phyloP scores from a whole-genome alignment of 2,329 filamentous ascomycete genomes.

The Cercospora sp. region DNA sequence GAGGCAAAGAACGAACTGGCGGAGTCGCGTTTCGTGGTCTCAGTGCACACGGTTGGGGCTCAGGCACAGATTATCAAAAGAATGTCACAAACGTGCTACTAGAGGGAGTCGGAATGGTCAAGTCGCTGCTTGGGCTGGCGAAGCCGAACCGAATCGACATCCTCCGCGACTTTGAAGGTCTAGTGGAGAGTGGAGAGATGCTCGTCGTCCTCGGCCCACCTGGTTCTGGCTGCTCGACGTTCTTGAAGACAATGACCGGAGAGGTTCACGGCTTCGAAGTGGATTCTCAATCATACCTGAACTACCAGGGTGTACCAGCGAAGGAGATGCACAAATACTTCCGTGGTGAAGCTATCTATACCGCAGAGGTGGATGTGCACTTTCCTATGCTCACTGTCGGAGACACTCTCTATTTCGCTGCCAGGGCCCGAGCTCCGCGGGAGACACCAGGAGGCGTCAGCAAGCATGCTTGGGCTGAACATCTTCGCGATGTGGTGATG shows the following conservation, averaged over 20 bases:
- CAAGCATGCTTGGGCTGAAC: slow-evolving; percentile 57
- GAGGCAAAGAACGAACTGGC: slow-evolving; percentile 45
- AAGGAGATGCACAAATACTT: slow-evolving; percentile 76
- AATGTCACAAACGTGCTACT: slow-evolving; percentile 51
- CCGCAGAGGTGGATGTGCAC: slow-evolving; percentile 79
- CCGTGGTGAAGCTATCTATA: slow-evolving; percentile 84
- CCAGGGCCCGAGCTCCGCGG: slow-evolving; percentile 66
- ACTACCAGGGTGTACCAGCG: slow-evolving; percentile 75
- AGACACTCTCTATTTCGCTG: slow-evolving; percentile 76
- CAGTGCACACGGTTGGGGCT: slow-evolving; percentile 52
- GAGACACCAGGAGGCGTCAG: slow-evolving; percentile 60
- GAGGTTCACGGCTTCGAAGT: slow-evolving; percentile 79
- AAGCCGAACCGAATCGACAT: slow-evolving; percentile 56
- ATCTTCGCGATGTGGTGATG: slow-evolving; percentile 71
- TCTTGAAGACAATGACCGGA: slow-evolving; percentile 80
- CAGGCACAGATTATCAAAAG: slow-evolving; percentile 53
- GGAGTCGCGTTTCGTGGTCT: slow-evolving; percentile 50
- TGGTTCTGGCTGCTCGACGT: slow-evolving; percentile 71
- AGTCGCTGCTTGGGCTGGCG: slow-evolving; percentile 36
- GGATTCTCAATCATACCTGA: slow-evolving; percentile 69
- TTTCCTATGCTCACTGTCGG: slow-evolving; percentile 76
- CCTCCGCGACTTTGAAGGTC: slow-evolving; percentile 64
- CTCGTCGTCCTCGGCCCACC: slow-evolving; percentile 72
- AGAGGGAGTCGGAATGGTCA: slow-evolving; percentile 42
- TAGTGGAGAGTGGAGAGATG: slow-evolving; percentile 72